phyloP scores from a whole-genome alignment of 1,139 yeast genomes.

The Zygosaccharomyces sapae region DNA sequence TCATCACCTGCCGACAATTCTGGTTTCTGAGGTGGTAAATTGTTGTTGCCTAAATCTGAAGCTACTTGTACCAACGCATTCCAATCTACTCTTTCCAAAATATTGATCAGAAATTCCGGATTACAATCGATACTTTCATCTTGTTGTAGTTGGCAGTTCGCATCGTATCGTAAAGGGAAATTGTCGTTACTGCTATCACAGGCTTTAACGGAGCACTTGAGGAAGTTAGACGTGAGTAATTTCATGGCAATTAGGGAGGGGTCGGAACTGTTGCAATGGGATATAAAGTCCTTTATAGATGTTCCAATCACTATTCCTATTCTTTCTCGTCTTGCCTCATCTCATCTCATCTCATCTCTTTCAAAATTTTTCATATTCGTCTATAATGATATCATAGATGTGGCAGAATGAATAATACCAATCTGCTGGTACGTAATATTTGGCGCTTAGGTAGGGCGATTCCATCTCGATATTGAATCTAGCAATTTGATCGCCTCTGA shows the following conservation, averaged over 20 bases:
- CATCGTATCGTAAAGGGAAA: constrained; percentile 69
- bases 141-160: constrained; percentile 65
- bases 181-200: constrained; percentile 73
- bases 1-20: constrained; percentile 36
- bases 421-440: neutral
- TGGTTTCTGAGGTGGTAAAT: constrained; percentile 57
- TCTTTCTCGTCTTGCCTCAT: neutral
- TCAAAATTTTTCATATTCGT: neutral
- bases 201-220: constrained; percentile 82
- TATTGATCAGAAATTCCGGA: constrained; percentile 71
- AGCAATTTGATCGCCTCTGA: constrained; percentile 17
- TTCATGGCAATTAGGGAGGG: constrained; percentile 51
- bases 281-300: neutral
- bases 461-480: constrained; percentile 17
- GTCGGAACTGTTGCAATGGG: neutral
- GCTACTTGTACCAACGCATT: constrained; percentile 74
- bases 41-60: constrained; percentile 59
- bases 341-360: constrained; percentile 3
- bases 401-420: too few species aligned
- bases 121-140: constrained; percentile 75
- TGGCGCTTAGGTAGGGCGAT: neutral
- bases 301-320: neutral
- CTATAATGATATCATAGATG: neutral
- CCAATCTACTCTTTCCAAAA: constrained; percentile 88
- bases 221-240: constrained; percentile 89